Conservation (phyloP, 2,329 filamentous ascomycete species). For the Diaporthe citriasiana region DNA sequence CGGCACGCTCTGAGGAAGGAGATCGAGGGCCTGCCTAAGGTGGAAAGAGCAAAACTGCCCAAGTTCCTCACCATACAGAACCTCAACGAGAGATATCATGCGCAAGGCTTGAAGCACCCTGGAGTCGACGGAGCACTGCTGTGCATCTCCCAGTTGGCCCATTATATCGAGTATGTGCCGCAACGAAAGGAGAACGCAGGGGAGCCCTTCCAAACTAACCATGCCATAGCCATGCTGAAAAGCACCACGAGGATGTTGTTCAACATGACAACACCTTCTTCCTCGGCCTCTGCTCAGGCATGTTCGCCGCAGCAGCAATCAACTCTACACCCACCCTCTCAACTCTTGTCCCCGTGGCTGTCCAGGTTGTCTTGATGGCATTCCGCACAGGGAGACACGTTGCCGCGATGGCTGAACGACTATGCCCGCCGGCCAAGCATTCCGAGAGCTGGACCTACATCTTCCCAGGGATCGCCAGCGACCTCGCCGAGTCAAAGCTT, state of each 20-base stretch:
- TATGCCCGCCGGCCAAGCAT: constrained; percentile 55
- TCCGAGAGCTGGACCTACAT: constrained; percentile 78
- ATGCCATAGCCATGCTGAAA: constrained; percentile 61
- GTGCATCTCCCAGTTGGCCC: constrained; percentile 74
- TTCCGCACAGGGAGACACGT: constrained; percentile 75
- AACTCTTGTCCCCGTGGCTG: constrained; percentile 72
- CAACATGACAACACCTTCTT: constrained; percentile 65
- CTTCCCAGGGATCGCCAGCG: constrained; percentile 68
- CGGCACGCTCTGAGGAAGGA: constrained; percentile 72
- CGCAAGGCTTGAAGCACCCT: constrained; percentile 68
- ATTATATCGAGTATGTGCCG: constrained; percentile 75
- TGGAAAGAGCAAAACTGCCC: constrained; percentile 71
- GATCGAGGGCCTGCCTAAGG: constrained; percentile 67
- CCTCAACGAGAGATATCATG: constrained; percentile 75
- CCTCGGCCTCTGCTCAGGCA: constrained; percentile 77
- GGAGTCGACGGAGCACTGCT: constrained; percentile 76
- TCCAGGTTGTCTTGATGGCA: constrained; percentile 75
- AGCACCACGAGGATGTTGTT: constrained; percentile 68
- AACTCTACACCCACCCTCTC: constrained; percentile 74
- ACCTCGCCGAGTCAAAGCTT: constrained; percentile 64
- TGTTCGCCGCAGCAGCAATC: constrained; percentile 78
- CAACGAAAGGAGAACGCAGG: neutral
- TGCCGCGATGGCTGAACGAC: constrained; percentile 61
- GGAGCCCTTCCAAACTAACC: constrained; percentile 11
- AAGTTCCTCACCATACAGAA: constrained; percentile 74